phyloP scores from a whole-genome alignment of 306 rosid genomes.

The Cicer arietinum region DNA sequence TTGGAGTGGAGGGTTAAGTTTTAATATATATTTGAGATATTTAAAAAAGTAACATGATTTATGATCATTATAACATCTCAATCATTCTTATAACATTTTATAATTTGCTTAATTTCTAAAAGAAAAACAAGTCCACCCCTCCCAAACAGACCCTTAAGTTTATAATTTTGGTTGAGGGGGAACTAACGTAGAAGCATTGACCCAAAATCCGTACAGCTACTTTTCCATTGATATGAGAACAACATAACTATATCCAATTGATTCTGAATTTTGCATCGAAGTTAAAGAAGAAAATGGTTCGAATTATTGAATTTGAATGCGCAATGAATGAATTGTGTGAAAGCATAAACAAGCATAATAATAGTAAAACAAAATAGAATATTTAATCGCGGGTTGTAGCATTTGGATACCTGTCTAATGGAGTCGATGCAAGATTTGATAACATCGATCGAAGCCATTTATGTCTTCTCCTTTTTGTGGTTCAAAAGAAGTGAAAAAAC shows the following conservation, averaged over 20 bases:
- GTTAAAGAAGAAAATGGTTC: neutral
- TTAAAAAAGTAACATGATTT: too few species aligned
- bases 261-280: neutral
- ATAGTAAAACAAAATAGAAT: constrained; percentile 8
- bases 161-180: neutral
- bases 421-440: constrained; percentile 76
- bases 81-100: too few species aligned
- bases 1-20: too few species aligned
- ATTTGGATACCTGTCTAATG: constrained; percentile 64
- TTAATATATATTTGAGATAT: too few species aligned
- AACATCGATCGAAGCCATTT: constrained; percentile 77
- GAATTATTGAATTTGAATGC: neutral
- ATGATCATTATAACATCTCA: too few species aligned
- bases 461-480: neutral
- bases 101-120: too few species aligned
- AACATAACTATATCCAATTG: neutral
- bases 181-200: neutral
- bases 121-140: too few species aligned
- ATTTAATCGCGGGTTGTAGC: neutral
- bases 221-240: neutral
- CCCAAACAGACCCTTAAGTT: too few species aligned
- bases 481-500: constrained; percentile 27
- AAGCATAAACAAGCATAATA: neutral
- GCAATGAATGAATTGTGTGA: neutral
- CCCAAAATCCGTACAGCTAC: neutral